Conservation (phyloP, 345 rosid genomes). For the Acer negundo region DNA sequence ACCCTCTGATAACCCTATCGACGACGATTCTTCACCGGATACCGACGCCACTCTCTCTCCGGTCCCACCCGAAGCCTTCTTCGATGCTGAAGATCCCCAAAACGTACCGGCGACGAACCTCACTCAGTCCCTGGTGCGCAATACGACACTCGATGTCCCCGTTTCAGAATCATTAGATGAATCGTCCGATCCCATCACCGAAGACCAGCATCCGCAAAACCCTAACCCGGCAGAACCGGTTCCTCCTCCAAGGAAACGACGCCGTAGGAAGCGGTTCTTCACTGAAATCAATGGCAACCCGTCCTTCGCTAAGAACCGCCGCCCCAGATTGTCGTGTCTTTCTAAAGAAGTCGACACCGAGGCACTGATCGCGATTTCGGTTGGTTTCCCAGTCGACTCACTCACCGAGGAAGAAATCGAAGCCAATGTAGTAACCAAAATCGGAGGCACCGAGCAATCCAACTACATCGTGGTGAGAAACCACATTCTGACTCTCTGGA, state of each 20-base stretch:
- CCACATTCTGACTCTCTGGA: conserved; percentile 81
- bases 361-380: conserved; percentile 80
- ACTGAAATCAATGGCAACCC: conserved; percentile 78
- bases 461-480: conserved; percentile 83
- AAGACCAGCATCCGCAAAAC: conserved; percentile 45
- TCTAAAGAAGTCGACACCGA: conserved; percentile 79
- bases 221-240: conserved; percentile 50
- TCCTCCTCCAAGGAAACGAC: conserved; percentile 62
- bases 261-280: conserved; percentile 87
- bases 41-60: conserved; percentile 45
- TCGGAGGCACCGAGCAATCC: conserved; percentile 78
- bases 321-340: conserved; percentile 45
- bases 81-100: conserved; percentile 43
- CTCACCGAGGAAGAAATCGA: conserved; percentile 96
- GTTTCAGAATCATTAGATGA: conserved; percentile 71
- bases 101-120: conserved; percentile 37
- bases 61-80: conserved; percentile 39
- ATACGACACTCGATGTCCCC: conserved; percentile 42
- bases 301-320: conserved; percentile 60
- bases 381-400: conserved; percentile 89
- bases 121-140: conserved; percentile 31
- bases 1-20: conserved; percentile 42
- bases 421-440: conserved; percentile 69
- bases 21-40: conserved; percentile 57
- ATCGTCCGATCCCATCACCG: conserved; percentile 64